These are phyloP conservation scores for Falciphora oryzae DNA, from an alignment of 2,329 filamentous ascomycete genomes.

Conservation along the genomic window DNA sequence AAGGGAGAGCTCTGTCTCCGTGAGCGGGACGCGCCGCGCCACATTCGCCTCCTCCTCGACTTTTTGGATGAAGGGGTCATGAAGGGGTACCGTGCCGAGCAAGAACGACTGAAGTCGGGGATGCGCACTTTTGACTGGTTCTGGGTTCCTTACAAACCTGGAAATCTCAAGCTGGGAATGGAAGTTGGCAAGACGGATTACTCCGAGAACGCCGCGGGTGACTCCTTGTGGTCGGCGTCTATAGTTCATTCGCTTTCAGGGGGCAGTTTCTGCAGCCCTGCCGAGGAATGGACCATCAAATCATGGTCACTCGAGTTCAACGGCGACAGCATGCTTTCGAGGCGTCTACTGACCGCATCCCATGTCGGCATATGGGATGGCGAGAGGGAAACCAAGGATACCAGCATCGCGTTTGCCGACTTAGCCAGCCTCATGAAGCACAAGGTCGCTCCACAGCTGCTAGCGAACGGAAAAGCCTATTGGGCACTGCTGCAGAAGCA, in stretches of 20 bases:
- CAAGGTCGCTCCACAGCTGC: neutral
- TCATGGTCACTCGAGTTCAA: neutral
- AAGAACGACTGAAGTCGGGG: neutral
- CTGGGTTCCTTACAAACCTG: neutral
- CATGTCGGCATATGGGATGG: constrained; percentile 8
- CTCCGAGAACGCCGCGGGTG: too few relatives aligned
- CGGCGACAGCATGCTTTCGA: constrained; percentile 10
- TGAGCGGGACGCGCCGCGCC: constrained; percentile 13
- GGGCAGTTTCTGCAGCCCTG: neutral
- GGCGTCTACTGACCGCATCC: too few relatives aligned
- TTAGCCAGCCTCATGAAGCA: neutral
- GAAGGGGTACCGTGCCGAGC: constrained; percentile 9
- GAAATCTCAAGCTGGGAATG: neutral
- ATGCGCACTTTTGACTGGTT: neutral
- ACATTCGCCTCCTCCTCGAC: constrained; percentile 15
- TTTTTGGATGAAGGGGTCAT: constrained; percentile 18
- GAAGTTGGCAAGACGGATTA: neutral
- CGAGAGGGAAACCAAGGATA: neutral
- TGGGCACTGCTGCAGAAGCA: neutral
- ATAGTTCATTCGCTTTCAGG: neutral
- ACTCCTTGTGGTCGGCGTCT: neutral
- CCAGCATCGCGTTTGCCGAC: neutral
- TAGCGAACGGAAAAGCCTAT: neutral
- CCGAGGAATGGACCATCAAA: neutral
- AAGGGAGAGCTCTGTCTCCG: constrained; percentile 13